These are phyloP conservation scores for Cyclotella choctawhatcheeana DNA, from an alignment of 108 stramenopile species.

Conservation along the genomic window DNA sequence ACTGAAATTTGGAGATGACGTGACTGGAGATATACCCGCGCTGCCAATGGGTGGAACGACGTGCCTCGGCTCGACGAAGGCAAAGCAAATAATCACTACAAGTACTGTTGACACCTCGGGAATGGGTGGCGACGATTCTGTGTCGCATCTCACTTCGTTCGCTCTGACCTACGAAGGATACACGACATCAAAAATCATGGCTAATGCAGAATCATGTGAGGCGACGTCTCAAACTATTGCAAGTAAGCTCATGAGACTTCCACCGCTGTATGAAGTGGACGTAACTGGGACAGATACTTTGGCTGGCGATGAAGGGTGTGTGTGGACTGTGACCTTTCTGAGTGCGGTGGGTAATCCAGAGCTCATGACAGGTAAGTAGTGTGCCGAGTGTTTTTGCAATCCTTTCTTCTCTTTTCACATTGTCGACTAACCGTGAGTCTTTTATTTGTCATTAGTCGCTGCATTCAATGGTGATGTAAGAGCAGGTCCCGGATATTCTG, in stretches of 20 bases:
- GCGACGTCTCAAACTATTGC: constrained; percentile 58
- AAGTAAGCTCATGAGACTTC: constrained; percentile 56
- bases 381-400: not conserved
- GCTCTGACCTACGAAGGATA: constrained; percentile 55
- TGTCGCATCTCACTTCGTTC: constrained; percentile 63
- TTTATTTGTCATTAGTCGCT: constrained; percentile 25
- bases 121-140: constrained; percentile 63
- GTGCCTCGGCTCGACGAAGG: constrained; percentile 49
- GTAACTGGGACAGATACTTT: constrained; percentile 56
- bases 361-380: constrained; percentile 34
- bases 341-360: constrained; percentile 58
- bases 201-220: constrained; percentile 56
- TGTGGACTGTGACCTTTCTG: constrained; percentile 70
- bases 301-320: constrained; percentile 55
- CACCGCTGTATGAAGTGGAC: constrained; percentile 58
- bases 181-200: constrained; percentile 58
- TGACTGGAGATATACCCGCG: constrained; percentile 40
- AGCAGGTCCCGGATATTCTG: constrained; percentile 42
- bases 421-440: too few relatives aligned
- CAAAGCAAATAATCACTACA: constrained; percentile 67
- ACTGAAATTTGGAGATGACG: constrained; percentile 49
- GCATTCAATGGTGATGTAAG: constrained; percentile 37
- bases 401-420: not conserved
- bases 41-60: constrained; percentile 49
- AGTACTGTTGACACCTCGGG: constrained; percentile 56